Evolutionary conservation across 352 stramenopile genomes (phyloP), one percentile per base, ranked within the genome.

Genomic region (Thalassiosira livingstoniorum): DNA sequence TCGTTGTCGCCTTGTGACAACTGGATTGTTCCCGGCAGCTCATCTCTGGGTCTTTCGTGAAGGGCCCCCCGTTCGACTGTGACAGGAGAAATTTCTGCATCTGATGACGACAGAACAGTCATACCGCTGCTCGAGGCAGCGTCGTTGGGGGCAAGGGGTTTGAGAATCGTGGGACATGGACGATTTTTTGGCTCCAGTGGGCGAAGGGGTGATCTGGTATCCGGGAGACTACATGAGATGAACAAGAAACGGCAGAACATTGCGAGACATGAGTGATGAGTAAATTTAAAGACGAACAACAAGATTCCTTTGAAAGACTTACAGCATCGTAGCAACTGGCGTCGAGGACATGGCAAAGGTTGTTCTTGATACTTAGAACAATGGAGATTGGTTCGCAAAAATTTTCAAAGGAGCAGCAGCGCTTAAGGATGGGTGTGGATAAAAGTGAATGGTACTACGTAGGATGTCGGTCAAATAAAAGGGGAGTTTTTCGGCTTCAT

Each of bases 41-140:
- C 5, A 23, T 29, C 32, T 64, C 37, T 37, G 29, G 15, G 13
- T 4, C 7, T 37, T 4, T 37, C 32, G 55, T 64, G 2, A 51
- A n/a, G 34, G n/a, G 23, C 21, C 15, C 7, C 31, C 7, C 11
- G 25, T 29, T 32, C 34, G 1, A 23, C 45, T 4, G 45, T 27
- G 0, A 74, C 25, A 29, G 65, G 65, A 4, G 65, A 74, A 5
- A 21, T 54, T 37, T 74, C 65, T 21, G 45, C 11, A 23, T 69
- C 61, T 1, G 31, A 64, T 1, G 65, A 74, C n/a, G 54, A 63
- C 7, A 39, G 54, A 23, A 63, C n/a, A 5, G n/a, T 21, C 54
- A 37, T 63, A 27, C 37, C 54, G 7, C 23, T 37, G 29, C 2
- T 7, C 5, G 54, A 21, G 7, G 54, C 54, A 39, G 15, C 37